These are phyloP conservation scores for Poronia punctata DNA, from an alignment of 495 filamentous ascomycete genomes.

Conservation along the genomic window DNA sequence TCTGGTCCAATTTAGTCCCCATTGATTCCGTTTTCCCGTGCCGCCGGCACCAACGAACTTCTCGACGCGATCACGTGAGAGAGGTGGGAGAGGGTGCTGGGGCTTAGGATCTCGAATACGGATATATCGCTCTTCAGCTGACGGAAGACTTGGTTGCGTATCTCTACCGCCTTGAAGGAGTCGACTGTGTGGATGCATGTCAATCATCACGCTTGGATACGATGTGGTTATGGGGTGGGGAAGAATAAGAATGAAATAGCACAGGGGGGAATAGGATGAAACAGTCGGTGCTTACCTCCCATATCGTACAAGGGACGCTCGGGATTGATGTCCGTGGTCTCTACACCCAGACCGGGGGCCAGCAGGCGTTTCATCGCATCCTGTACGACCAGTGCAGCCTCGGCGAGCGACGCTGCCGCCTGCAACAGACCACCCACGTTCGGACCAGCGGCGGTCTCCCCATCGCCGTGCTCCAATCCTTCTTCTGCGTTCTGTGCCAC, in stretches of 20 bases:
- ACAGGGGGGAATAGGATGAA: not conserved
- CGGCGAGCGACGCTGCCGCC: not conserved
- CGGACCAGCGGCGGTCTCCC: not conserved
- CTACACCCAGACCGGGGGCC: constrained; percentile 1
- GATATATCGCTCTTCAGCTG: constrained; percentile 10
- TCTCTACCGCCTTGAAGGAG: constrained; percentile 16
- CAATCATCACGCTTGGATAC: not conserved
- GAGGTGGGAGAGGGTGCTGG: not conserved
- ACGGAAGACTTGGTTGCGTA: constrained; percentile 14
- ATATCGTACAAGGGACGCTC: constrained; percentile 2
- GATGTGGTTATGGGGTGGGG: no score
- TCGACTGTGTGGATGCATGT: constrained; percentile 7
- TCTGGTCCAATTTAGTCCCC: no score
- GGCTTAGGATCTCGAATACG: constrained; percentile 10
- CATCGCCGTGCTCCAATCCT: no score
- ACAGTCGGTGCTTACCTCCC: not conserved
- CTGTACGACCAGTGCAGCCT: constrained; percentile 1
- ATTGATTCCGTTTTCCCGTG: no score
- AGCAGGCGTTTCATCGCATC: constrained; percentile 1
- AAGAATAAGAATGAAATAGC: not conserved
- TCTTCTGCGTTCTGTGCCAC: not conserved
- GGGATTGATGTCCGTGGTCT: not conserved
- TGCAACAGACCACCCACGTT: not conserved
- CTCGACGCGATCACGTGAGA: not conserved
- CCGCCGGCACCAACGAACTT: not conserved